These are phyloP conservation scores for Coemansia sp. DNA, from an alignment of 192 early-diverging fungal species.

Conservation along the genomic window DNA sequence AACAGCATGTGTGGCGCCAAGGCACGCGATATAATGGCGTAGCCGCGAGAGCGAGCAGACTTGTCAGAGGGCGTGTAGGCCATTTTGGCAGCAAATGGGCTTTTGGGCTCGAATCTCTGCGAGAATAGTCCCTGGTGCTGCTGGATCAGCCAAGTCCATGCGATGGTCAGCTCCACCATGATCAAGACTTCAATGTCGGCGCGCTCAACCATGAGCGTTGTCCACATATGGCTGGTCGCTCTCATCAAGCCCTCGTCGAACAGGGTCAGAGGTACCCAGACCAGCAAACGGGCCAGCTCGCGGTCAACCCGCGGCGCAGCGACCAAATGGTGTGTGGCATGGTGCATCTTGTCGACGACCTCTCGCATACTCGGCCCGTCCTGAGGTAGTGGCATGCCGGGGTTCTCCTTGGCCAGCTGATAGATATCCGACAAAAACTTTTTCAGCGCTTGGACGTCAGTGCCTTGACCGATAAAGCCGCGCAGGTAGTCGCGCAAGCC, in stretches of 20 bases:
- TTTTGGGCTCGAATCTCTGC: constrained; percentile 51
- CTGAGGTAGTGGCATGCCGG: constrained; percentile 28
- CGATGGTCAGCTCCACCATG: constrained; percentile 80
- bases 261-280: constrained; percentile 82
- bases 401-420: constrained; percentile 23
- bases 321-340: constrained; percentile 33
- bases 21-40: constrained; percentile 62
- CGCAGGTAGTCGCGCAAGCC: constrained; percentile 44
- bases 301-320: constrained; percentile 25
- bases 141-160: constrained; percentile 82
- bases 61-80: constrained; percentile 91
- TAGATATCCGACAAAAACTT: constrained; percentile 31
- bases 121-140: constrained; percentile 86
- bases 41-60: constrained; percentile 64
- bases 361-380: constrained; percentile 12
- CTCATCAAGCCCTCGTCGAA: constrained; percentile 82
- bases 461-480: constrained; percentile 28
- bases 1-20: constrained; percentile 78
- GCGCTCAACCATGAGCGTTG: constrained; percentile 79
- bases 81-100: constrained; percentile 91
- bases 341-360: constrained; percentile 24
- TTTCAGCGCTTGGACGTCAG: constrained; percentile 40
- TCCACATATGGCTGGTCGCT: constrained; percentile 87
- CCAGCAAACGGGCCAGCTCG: constrained; percentile 77
- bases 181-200: constrained; percentile 73